phyloP scores from a whole-genome alignment of 2,329 filamentous ascomycete species.

The Talaromyces sp. region DNA sequence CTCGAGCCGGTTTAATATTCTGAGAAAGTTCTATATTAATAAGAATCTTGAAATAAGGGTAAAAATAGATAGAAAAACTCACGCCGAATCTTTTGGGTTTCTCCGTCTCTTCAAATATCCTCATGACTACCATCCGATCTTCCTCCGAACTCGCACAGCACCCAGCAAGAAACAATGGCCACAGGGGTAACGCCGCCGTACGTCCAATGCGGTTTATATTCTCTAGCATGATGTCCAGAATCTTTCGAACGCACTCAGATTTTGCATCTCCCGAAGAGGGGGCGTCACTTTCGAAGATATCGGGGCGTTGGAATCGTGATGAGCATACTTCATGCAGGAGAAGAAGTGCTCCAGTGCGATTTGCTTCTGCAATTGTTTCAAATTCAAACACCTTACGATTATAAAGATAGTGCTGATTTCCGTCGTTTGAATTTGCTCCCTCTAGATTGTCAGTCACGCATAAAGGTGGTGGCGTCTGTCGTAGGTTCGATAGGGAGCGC shows the following conservation, averaged over 20 bases:
- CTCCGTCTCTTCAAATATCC: constrained; percentile 18
- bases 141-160: constrained; percentile 18
- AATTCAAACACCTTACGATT: constrained; percentile 11
- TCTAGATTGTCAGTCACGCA: neutral
- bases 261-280: neutral
- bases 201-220: constrained; percentile 17
- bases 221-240: constrained; percentile 13
- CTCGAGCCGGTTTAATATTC: constrained; percentile 21
- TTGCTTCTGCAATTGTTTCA: constrained; percentile 19
- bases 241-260: constrained; percentile 12
- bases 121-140: constrained; percentile 17
- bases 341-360: constrained; percentile 18
- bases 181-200: constrained; percentile 19
- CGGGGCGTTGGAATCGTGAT: constrained; percentile 1
- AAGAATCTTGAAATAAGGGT: neutral
- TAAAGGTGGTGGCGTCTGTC: constrained; percentile 4
- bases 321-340: constrained; percentile 17
- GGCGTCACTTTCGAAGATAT: neutral
- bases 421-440: neutral
- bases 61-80: neutral
- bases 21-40: constrained; percentile 3
- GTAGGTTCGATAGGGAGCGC: neutral
- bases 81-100: constrained; percentile 19
- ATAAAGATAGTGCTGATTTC: constrained; percentile 3
- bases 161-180: constrained; percentile 23